These are phyloP conservation scores for Rehmannia glutinosa DNA, from an alignment of 257 asterid species.

Conservation along the genomic window DNA sequence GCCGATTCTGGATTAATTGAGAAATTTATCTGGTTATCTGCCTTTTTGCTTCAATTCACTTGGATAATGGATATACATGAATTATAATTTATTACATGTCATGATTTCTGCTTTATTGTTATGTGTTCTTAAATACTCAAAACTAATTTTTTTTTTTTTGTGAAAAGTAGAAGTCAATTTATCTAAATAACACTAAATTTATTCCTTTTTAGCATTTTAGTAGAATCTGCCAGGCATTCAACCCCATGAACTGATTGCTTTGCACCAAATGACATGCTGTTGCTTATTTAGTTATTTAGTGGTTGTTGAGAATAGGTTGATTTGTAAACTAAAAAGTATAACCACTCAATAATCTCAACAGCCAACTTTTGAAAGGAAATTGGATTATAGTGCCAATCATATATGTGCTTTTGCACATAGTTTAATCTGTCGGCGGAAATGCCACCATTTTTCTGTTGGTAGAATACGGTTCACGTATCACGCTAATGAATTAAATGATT, in stretches of 20 bases:
- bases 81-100: neutral
- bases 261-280: neutral
- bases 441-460: neutral
- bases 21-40: neutral
- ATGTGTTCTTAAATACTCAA: neutral
- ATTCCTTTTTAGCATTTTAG: neutral
- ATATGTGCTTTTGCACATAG: too few species aligned
- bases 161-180: neutral
- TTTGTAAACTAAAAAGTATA: neutral
- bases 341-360: neutral
- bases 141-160: neutral
- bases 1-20: neutral
- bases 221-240: neutral
- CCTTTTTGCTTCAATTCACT: neutral
- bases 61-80: neutral
- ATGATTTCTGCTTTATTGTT: neutral
- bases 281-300: slow-evolving; percentile 3
- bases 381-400: too few species aligned
- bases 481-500: neutral
- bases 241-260: slow-evolving; percentile 8
- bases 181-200: neutral
- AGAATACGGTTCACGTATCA: neutral
- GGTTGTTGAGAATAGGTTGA: neutral
- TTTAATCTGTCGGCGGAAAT: slow-evolving; percentile 1
- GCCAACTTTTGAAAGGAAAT: neutral